phyloP scores from a whole-genome alignment of 1,284 basidiomycete species.

The Tremellales sp. region DNA sequence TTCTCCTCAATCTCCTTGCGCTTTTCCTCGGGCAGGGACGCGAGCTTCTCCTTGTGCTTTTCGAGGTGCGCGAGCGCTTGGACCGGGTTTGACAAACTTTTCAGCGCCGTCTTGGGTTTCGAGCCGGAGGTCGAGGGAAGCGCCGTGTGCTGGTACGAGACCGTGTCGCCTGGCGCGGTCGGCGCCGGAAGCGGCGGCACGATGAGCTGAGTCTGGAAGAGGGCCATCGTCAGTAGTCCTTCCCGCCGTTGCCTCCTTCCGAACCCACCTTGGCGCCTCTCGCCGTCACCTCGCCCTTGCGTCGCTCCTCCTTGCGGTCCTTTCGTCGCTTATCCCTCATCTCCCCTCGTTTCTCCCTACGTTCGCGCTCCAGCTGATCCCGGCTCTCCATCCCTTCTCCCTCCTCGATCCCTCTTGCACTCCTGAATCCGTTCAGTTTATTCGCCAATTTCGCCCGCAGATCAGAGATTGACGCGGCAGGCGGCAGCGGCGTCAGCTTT shows the following conservation, averaged over 20 bases:
- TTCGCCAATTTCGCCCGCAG: constrained; percentile 73
- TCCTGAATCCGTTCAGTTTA: constrained; percentile 64
- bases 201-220: constrained; percentile 63
- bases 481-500: constrained; percentile 61
- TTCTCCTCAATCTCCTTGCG: constrained; percentile 69
- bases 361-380: constrained; percentile 76
- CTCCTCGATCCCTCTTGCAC: constrained; percentile 52
- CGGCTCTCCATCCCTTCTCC: constrained; percentile 48
- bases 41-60: constrained; percentile 67
- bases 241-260: neutral
- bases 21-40: constrained; percentile 69
- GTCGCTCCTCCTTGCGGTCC: constrained; percentile 76
- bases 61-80: constrained; percentile 77
- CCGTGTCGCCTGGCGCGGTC: constrained; percentile 48
- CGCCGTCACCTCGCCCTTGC: constrained; percentile 49
- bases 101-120: constrained; percentile 56
- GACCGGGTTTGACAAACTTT: constrained; percentile 63
- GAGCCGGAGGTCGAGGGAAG: constrained; percentile 48
- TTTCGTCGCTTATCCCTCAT: constrained; percentile 77
- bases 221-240: neutral
- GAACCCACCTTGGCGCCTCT: constrained; percentile 8
- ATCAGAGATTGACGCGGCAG: constrained; percentile 62
- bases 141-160: constrained; percentile 67
- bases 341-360: constrained; percentile 67
- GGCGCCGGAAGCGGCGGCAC: constrained; percentile 51